Evolutionary conservation across 768 basidiomycete genomes (phyloP), one percentile per base, ranked within the genome.

Genomic region (Pulveroboletus sp.): DNA sequence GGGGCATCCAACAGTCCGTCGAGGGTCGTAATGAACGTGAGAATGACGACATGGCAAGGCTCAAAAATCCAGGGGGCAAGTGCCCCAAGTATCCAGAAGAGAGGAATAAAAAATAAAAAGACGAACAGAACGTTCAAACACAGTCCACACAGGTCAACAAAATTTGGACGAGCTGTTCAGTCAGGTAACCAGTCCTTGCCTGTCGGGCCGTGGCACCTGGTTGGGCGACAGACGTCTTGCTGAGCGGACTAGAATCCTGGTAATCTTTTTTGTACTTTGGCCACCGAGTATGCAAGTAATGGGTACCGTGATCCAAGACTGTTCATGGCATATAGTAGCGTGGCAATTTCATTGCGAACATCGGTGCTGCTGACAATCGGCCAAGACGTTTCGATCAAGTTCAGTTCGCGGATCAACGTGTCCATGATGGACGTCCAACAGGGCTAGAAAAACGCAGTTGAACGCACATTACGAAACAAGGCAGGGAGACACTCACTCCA

Each of bases 361-460:
- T 86, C 84, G 47, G 75, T 68, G 49, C 72, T 74, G 60, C 78
- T 77, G 54, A 78, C 70, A 33, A 78, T 69, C 9, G 83, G 76
- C 83, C 85, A 88, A 36, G 84, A 74, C 12, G 76, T 65, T 61
- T 84, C 82, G 45, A 84, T 69, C 49, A 78, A 66, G 47, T 81
- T 75, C n/a, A 86, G 73, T 63, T 89, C 84, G 38, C 78, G 75
- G 46, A 85, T 76, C 51, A 89, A 69, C 15, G 80, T 78, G 62
- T 86, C 84, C 44, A 84, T 82, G 33, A 77, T 81, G 46, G 73
- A 74, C 14, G 82, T 81, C 87, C 87, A 88, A 56, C 85, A 87
- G 8, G 81, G 78, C 86, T 86, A 56, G 30, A 56, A 44, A 43
- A 33, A 39, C 6, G 28, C 43, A 28, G 50, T 59, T 38, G 56